A percentile compares a stretch with the other conserved stretches of the same genome.
Evolutionary conservation across 2,329 filamentous ascomycete genomes (phyloP).

Genomic region (Chrysosporium keratinophilum): DNA sequence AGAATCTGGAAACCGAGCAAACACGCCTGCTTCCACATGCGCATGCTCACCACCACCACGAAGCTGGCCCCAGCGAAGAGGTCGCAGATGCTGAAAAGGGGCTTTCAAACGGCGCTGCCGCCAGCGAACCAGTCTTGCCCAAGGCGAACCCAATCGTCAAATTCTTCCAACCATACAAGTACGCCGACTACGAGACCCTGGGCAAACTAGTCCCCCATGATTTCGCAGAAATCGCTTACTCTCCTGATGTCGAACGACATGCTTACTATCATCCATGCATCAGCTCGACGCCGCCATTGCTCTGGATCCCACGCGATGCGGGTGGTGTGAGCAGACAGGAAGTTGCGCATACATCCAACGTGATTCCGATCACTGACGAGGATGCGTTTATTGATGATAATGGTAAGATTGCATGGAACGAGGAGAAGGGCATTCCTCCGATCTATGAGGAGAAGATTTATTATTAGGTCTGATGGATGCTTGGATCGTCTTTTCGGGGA

Average conservation of each 20-base stretch:
- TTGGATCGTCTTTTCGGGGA: background rate
- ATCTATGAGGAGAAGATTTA: slow-evolving; percentile 49
- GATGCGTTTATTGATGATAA: slow-evolving; percentile 61
- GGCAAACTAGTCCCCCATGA: slow-evolving; percentile 56
- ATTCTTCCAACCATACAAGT: slow-evolving; percentile 69
- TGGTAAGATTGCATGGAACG: slow-evolving; percentile 52
- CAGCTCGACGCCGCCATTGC: slow-evolving; percentile 49
- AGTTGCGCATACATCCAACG: slow-evolving; percentile 57
- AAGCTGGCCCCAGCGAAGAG: slow-evolving; percentile 23
- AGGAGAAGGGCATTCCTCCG: slow-evolving; percentile 46
- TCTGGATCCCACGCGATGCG: slow-evolving; percentile 77
- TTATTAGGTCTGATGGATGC: slow-evolving; percentile 30
- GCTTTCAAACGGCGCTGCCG: slow-evolving; percentile 21
- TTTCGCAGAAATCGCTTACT: slow-evolving; percentile 49
- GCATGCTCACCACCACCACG: slow-evolving; percentile 22
- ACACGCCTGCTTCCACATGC: slow-evolving; percentile 27
- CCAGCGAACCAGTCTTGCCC: slow-evolving; percentile 23
- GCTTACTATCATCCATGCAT: slow-evolving; percentile 68
- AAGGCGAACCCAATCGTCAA: slow-evolving; percentile 31
- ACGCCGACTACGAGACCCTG: slow-evolving; percentile 61
- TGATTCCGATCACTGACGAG: slow-evolving; percentile 72
- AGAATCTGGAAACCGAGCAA: slow-evolving; percentile 54
- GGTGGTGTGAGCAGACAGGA: slow-evolving; percentile 69
- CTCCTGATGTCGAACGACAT: slow-evolving; percentile 50
- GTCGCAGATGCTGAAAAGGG: slow-evolving; percentile 25